A percentile compares a stretch with the other conserved stretches of the same genome.
Conservation (phyloP, 2,329 filamentous ascomycete species). For the Botrytis pseudocinerea region DNA sequence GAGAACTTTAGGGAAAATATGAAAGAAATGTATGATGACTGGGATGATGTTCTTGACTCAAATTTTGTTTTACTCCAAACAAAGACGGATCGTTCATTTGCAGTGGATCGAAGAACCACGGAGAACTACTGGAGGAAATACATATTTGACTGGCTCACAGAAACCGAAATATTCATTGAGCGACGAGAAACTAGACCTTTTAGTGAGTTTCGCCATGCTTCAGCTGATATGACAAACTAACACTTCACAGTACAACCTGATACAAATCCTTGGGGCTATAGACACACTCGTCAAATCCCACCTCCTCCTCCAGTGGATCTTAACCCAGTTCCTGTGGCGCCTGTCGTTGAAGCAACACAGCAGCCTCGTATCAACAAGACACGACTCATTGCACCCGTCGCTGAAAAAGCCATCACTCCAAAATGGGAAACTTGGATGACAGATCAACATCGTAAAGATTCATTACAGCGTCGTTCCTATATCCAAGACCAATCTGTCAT, state of each 20-base stretch:
- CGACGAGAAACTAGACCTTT: conserved; percentile 2
- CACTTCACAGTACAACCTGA: background rate
- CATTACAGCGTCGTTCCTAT: conserved; percentile 31
- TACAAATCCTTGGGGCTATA: conserved; percentile 14
- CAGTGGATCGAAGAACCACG: conserved; percentile 20
- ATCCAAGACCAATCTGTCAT: conserved; percentile 33
- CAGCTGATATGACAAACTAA: background rate
- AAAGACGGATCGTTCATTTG: background rate
- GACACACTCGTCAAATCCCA: conserved; percentile 1
- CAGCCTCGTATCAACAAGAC: conserved; percentile 29
- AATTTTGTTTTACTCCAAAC: conserved; percentile 11
- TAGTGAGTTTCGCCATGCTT: background rate
- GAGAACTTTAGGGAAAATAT: conserved; percentile 1
- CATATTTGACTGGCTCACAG: conserved; percentile 29
- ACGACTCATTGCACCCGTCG: conserved; percentile 27
- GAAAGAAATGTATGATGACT: conserved; percentile 13
- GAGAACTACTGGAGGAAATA: conserved; percentile 25
- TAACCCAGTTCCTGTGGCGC: background rate
- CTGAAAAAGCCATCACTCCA: conserved; percentile 22
- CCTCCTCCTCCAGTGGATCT: background rate
- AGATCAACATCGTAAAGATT: conserved; percentile 29
- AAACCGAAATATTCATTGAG: conserved; percentile 3
- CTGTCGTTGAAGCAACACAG: background rate
- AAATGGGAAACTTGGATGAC: conserved; percentile 30
- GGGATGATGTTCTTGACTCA: conserved; percentile 1